phyloP scores from a whole-genome alignment of 345 rosid genomes.

The Populus tremula region DNA sequence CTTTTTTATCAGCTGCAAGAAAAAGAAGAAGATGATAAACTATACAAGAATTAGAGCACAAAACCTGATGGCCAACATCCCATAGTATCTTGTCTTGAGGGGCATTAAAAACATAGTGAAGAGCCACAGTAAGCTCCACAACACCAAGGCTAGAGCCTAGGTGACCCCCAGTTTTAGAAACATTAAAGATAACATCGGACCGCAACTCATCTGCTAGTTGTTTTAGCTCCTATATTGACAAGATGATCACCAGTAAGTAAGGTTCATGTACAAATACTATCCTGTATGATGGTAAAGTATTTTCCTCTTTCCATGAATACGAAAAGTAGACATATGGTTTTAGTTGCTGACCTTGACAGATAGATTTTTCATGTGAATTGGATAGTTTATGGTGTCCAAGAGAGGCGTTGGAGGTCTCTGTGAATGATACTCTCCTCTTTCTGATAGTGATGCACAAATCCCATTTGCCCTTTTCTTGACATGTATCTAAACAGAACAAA shows the following conservation, averaged over 20 bases:
- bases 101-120: constrained; percentile 86
- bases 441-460: constrained; percentile 73
- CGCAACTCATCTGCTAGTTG: constrained; percentile 85
- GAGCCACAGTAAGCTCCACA: constrained; percentile 96
- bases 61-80: constrained; percentile 99
- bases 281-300: constrained; percentile 1
- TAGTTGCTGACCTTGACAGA: constrained; percentile 54
- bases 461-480: constrained; percentile 47
- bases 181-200: constrained; percentile 86
- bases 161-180: constrained; percentile 94
- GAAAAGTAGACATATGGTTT: not conserved
- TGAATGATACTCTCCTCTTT: constrained; percentile 64
- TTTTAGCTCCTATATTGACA: constrained; percentile 58
- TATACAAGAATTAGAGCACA: not conserved
- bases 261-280: not conserved
- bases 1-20: not conserved
- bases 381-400: constrained; percentile 84
- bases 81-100: constrained; percentile 88
- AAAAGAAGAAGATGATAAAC: not conserved
- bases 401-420: constrained; percentile 87
- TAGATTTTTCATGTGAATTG: constrained; percentile 94
- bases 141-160: constrained; percentile 97
- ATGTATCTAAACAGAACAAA: constrained; percentile 39
- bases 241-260: not conserved
- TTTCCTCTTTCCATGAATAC: not conserved